Percentiles rank a stretch among this genome's conserved stretches.
Conservation (phyloP, 208 protist genomes). For the Wallacemonas sp. region DNA sequence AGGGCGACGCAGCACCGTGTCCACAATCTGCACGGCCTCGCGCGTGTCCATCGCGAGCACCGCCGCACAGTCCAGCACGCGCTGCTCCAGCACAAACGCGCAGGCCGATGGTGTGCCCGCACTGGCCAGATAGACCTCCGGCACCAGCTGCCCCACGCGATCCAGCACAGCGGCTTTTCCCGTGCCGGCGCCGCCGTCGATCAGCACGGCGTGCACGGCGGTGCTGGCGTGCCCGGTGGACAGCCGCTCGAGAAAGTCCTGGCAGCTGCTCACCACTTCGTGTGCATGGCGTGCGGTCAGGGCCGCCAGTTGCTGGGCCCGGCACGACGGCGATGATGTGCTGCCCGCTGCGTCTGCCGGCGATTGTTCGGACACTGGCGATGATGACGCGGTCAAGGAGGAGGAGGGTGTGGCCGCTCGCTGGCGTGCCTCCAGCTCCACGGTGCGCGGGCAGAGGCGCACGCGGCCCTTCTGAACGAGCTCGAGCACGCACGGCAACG, state of each 20-base stretch:
- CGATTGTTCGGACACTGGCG: not conserved
- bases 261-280: not conserved
- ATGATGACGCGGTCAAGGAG: conserved; percentile 3
- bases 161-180: conserved; percentile 15
- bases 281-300: not conserved
- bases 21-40: conserved; percentile 48
- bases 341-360: too few species aligned
- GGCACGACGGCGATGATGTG: conserved; percentile 15
- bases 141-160: not conserved
- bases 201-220: conserved; percentile 6
- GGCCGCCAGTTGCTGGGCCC: not conserved
- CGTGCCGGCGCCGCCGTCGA: conserved; percentile 6
- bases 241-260: not conserved
- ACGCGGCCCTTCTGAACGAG: conserved; percentile 10
- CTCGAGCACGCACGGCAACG: not conserved
- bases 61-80: conserved; percentile 38
- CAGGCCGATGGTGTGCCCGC: not conserved
- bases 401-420: conserved; percentile 18
- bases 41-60: conserved; percentile 47
- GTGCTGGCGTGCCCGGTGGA: not conserved
- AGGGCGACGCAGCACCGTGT: conserved; percentile 30
- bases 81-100: conserved; percentile 37
- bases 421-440: too few species aligned
- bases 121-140: not conserved
- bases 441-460: conserved; percentile 17